A percentile compares a stretch with the other conserved stretches of the same genome.
Conservation (phyloP, 768 basidiomycete genomes). For the Lactifluus echinatus region DNA sequence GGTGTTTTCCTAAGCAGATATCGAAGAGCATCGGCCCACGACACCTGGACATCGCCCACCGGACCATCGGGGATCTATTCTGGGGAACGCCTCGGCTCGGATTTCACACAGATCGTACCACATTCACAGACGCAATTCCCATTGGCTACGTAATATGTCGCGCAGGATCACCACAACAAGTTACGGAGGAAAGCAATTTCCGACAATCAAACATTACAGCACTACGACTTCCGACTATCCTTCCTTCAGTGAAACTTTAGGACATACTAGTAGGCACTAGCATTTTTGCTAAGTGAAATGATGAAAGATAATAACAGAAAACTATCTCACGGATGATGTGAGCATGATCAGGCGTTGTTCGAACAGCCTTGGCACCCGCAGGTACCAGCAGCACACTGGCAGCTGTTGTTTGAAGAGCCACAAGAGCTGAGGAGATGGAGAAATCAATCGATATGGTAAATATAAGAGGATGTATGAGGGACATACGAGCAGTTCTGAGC, state of each 20-base stretch:
- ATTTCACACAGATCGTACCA: background rate
- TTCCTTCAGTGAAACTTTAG: background rate
- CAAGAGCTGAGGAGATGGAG: constrained; percentile 4
- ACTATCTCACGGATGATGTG: background rate
- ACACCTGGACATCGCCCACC: background rate
- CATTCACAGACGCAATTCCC: background rate
- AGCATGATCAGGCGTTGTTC: constrained; percentile 1
- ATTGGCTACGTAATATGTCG: background rate
- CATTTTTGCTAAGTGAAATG: background rate
- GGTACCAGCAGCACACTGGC: constrained; percentile 1
- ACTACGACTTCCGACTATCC: background rate
- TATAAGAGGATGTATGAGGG: background rate
- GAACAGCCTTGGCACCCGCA: constrained; percentile 12
- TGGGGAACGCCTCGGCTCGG: background rate
- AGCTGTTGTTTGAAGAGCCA: background rate
- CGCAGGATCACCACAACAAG: background rate
- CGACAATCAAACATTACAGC: background rate
- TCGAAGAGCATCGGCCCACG: too few species aligned
- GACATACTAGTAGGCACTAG: background rate
- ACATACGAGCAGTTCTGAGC: constrained; percentile 4
- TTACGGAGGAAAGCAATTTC: background rate
- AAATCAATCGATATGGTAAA: background rate
- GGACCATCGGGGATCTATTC: background rate
- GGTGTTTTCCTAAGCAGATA: too few species aligned
- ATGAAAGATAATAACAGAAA: background rate